Base-by-base conservation (phyloP, 176 grass and related monocot species). In the Musa itinerans region DNA sequence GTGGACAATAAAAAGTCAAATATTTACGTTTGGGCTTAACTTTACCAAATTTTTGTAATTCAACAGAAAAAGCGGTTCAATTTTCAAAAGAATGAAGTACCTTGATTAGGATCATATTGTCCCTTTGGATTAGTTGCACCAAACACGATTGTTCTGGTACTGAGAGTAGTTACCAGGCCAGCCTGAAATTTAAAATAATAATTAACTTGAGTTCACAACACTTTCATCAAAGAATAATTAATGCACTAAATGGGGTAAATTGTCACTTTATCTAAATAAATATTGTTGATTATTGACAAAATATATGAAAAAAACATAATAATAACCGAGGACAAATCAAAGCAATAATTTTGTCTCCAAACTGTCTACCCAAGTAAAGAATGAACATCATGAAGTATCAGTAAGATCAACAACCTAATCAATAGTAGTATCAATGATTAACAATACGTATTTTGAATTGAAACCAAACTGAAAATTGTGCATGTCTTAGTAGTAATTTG, bases 81-180 rank as follows among this genome's bases (percentile, higher is more conserved):
- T 20, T 1, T 82, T 73, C 53, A 73, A 61, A 76, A 80, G n/a
- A 82, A 78, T 68, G 65, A 74, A 61, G 1, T 97, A 97, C 94
- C 76, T 90, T 97, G 87, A 86, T 82, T 74, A 69, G 88, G 50
- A 83, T 97, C 86, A 17, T 97, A 97, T 80, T 93, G 84, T 68
- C 94, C 94, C 78, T 97, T 97, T 72, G 94, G 90, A 89, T 97
- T 97, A 63, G 94, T 97, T 50, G 90, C 90, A 34, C 94, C 90
- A 67, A 97, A 91, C 21, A 97, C 90, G 13, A 83, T 85, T 80
- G 94, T 97, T 68, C 82, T 97, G 65, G 90, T 89, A 83, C 76
- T 93, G 61, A 97, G 86, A 85, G 90, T 97, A 68, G 94, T 97
- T 53, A 97, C 94, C 54, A 97, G 72, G 23, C 94, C 94, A 62